Evolutionary conservation across 148 eudicot genomes (phyloP).

Genomic region (Nyssa sinensis): DNA sequence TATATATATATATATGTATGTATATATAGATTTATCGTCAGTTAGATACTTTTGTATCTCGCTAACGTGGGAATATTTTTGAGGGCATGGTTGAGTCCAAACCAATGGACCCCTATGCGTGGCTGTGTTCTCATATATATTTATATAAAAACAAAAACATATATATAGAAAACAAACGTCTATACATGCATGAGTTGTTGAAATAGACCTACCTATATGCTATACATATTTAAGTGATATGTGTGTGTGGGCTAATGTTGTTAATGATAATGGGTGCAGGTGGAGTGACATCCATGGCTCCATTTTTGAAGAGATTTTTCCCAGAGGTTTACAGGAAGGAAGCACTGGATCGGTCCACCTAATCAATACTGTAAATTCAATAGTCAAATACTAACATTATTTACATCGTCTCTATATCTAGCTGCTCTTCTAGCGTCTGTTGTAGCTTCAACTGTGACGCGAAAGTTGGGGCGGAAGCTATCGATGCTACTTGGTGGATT

Average conservation of each 20-base stretch:
- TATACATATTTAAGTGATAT: too few species aligned
- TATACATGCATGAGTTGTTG: too few species aligned
- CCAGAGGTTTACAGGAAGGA: conserved; percentile 33
- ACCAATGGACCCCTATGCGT: too few species aligned
- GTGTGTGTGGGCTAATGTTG: not conserved
- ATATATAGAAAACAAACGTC: too few species aligned
- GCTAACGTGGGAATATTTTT: too few species aligned
- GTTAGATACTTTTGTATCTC: too few species aligned
- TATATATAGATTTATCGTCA: too few species aligned
- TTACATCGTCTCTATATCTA: conserved; percentile 47
- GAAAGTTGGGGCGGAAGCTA: conserved; percentile 26
- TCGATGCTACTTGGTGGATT: conserved; percentile 41
- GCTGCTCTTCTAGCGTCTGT: conserved; percentile 39
- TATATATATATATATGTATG: too few species aligned
- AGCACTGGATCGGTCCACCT: not conserved
- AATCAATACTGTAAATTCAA: conserved; percentile 47
- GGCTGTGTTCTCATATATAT: too few species aligned
- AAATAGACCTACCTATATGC: too few species aligned
- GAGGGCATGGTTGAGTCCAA: too few species aligned
- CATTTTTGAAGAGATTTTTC: conserved; percentile 40
- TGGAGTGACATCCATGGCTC: conserved; percentile 50
- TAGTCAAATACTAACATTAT: conserved; percentile 23
- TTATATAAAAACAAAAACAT: too few species aligned
- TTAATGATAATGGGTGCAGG: conserved; percentile 23
- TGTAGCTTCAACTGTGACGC: conserved; percentile 26